Evolutionary conservation across 495 filamentous ascomycete species (phyloP).

Genomic region (Talaromyces stipitatus): DNA sequence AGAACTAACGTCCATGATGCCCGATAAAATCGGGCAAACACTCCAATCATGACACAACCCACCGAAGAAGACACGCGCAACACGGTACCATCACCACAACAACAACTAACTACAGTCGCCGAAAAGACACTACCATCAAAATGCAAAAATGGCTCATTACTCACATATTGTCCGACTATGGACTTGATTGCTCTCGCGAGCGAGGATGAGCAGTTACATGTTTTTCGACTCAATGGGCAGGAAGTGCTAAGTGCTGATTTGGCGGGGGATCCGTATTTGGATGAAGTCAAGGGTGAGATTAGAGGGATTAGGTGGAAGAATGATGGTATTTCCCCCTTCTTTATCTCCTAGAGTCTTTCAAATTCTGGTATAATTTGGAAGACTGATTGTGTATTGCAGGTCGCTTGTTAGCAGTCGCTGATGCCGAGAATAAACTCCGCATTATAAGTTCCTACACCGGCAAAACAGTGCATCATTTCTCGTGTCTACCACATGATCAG

Average conservation of each 20-base stretch:
- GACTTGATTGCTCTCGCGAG: conserved; percentile 71
- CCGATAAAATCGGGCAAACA: neutral
- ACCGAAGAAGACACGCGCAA: neutral
- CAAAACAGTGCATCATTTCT: conserved; percentile 61
- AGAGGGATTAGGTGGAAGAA: conserved; percentile 64
- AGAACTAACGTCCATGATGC: neutral
- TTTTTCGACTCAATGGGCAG: conserved; percentile 64
- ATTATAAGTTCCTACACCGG: conserved; percentile 67
- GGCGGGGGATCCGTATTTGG: conserved; percentile 38
- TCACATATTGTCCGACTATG: conserved; percentile 75
- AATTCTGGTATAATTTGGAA: neutral
- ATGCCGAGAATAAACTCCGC: conserved; percentile 63
- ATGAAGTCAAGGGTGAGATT: conserved; percentile 44
- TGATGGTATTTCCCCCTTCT: conserved; percentile 59
- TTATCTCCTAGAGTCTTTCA: neutral
- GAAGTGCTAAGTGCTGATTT: conserved; percentile 54
- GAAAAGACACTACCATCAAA: conserved; percentile 50
- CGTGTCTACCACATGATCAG: conserved; percentile 5
- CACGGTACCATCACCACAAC: neutral
- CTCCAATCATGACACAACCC: neutral
- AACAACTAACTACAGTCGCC: conserved; percentile 28
- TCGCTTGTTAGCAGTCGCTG: conserved; percentile 68
- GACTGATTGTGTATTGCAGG: conserved; percentile 29
- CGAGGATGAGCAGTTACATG: conserved; percentile 50
- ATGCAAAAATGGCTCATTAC: conserved; percentile 42